A percentile compares a stretch with the other conserved stretches of the same genome.
These are phyloP conservation scores for Flaveria bidentis DNA, from an alignment of 129 eudicot species.

Conservation along the genomic window DNA sequence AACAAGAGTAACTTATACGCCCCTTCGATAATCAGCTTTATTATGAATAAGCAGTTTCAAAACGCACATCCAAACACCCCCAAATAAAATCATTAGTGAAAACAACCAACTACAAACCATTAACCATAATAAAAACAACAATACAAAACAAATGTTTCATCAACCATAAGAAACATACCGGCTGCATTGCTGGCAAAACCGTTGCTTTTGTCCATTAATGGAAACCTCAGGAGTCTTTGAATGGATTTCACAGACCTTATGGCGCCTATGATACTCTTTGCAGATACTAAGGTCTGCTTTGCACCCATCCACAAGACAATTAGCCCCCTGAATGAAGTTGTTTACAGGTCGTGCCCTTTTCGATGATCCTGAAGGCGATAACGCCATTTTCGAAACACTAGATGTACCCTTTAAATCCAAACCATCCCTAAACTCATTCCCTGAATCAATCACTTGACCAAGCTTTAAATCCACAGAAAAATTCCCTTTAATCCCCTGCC, in stretches of 20 bases:
- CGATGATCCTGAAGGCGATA: conserved; percentile 52
- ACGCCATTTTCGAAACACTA: conserved; percentile 36
- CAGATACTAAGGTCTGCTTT: conserved; percentile 57
- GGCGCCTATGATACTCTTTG: conserved; percentile 71
- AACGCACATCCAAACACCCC: neutral
- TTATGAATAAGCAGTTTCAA: neutral
- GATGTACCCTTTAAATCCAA: conserved; percentile 26
- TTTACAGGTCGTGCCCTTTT: conserved; percentile 51
- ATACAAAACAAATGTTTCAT: neutral
- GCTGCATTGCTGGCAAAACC: conserved; percentile 80
- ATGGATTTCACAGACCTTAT: conserved; percentile 66
- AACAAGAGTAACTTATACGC: neutral
- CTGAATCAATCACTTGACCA: conserved; percentile 48
- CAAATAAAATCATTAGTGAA: neutral
- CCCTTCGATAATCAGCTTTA: neutral
- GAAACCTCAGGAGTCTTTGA: conserved; percentile 65
- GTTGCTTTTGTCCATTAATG: conserved; percentile 60
- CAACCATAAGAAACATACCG: conserved; percentile 38
- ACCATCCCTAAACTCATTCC: conserved; percentile 30
- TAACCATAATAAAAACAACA: neutral
- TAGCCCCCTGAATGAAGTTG: conserved; percentile 28
- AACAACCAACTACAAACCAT: conserved; percentile 6
- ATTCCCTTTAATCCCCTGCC: conserved; percentile 42
- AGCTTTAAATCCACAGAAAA: conserved; percentile 67
- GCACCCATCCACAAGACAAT: conserved; percentile 68